Base-by-base conservation (phyloP, 805 yeast species). In the Komagataella pastoris region DNA sequence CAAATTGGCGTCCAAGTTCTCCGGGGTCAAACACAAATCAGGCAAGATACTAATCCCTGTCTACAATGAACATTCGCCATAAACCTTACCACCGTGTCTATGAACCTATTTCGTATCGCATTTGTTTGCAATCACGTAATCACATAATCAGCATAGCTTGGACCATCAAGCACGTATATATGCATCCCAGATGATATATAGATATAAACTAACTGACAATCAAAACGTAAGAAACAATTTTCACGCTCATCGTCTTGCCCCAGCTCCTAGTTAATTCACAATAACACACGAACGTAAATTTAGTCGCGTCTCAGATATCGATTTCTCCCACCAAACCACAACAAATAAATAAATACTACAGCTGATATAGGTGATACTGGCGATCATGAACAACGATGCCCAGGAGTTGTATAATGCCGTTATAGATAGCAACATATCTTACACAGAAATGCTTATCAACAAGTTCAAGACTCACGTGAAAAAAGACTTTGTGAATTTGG, bases 391-490 rank as follows among this genome's bases (percentile, higher is more conserved):
- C n/a, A 51, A 24, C 18, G 53, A 59, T 4, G 66, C 65, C 7
- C 59, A 58, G 7, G 54, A 54, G 6, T 55, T 65, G 36, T 56
- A 61, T 17, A 52, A 58, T 14, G 64, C 66, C 6, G 60, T 63
- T 3, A 51, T 52, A 2, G 57, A 62, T 30, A 30, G 14, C 4
- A 30, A 30, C 49, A 18, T 17, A 19, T 17, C 44, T 17, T 30
- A 21, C 43, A 24, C 44, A 43, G 48, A 21, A 47, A 51, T 52
- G 40, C 24, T 46, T 6, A 24, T 65, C 51, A 46, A 61, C 46
- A 66, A 67, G 19, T 67, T 79, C 53, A 80, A 80, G 54, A 70
- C 78, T 0, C 78, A 72, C 55, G 77, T 80, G 53, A 80, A 80
- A 55, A 65, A 76, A 50, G 82, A 77, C 49, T 65, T 73, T 53